Evolutionary conservation across 2,329 filamentous ascomycete genomes (phyloP).

Genomic region (Claviceps sp.): DNA sequence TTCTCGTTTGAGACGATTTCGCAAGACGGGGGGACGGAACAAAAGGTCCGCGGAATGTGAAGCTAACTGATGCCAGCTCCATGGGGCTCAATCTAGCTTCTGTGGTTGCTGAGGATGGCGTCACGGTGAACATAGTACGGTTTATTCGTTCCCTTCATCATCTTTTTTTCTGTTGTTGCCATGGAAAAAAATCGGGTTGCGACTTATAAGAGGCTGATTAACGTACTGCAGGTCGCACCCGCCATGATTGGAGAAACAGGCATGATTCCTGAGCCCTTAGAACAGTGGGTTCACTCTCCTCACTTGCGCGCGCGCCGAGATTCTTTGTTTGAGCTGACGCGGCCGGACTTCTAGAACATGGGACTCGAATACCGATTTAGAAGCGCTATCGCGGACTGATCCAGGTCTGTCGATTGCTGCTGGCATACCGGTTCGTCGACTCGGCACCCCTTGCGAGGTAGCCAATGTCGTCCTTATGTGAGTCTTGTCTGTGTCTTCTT

Average conservation of each 20-base stretch:
- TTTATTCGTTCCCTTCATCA: not conserved
- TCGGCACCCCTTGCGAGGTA: conserved; percentile 5
- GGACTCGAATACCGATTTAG: not conserved
- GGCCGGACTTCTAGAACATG: conserved; percentile 1
- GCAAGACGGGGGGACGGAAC: not conserved
- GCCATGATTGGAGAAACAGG: conserved; percentile 8
- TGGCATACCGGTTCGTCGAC: conserved; percentile 4
- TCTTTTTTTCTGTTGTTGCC: not conserved
- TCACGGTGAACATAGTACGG: conserved; percentile 6
- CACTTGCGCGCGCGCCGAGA: not conserved
- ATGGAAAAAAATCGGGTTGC: not conserved
- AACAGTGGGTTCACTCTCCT: not conserved
- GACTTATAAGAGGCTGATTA: not conserved
- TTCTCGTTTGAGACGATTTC: not conserved
- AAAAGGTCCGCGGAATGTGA: not conserved
- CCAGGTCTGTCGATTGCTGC: conserved; percentile 5
- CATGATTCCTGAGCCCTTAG: conserved; percentile 6
- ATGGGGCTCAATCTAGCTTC: conserved; percentile 6
- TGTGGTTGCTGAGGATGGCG: conserved; percentile 4
- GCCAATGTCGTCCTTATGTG: conserved; percentile 6
- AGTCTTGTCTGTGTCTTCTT: not conserved
- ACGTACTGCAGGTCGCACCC: conserved; percentile 2
- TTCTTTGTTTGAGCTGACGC: not conserved
- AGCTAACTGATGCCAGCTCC: conserved; percentile 1
- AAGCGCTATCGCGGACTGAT: conserved; percentile 2